Base-by-base conservation (phyloP, 306 rosid species). In the Cucumis melo region DNA sequence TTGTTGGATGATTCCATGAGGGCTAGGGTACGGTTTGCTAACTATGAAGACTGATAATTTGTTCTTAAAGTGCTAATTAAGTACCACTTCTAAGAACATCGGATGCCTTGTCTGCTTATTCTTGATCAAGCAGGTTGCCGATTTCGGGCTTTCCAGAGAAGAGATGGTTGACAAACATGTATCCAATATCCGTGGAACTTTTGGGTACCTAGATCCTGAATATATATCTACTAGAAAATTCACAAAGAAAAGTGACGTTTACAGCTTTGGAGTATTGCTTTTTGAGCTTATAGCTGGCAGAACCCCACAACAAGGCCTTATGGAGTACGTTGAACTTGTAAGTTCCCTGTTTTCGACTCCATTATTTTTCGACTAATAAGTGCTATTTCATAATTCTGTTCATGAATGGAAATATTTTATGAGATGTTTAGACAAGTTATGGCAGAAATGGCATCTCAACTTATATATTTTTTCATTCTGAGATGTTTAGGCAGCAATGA, bases 251-350 rank as follows among this genome's bases (percentile, higher is more conserved):
- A 95, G 99, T 68, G 99, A 95, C 41, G 98, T 95, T 23, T 95
- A 95, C 86, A 95, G 99, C 83, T 95, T 86, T 21, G 99, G 99
- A 13, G 99, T 95, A 48, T 82, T 91, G 85, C 98, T 95, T 36
- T 95, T 95, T 60, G 99, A 95, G 82, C 99, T 95, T 32, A 76
- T 92, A 81, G 98, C 99, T 8, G 93, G 93, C 54, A 79, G 99
- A 81, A 95, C 89, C 84, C 99, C 99, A 75, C 99, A 92, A 83
- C 99, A 95, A 71, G 99, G 99, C 76, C 92, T 95, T 2, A 88
- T 95, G 97, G 98, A 95, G 83, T 87, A 92, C 71, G 97, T 95
- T 79, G 93, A 95, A 74, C 99, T 95, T 17, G 99, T 95, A 92
- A 84, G 93, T 51, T 63, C 24, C 21, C 72, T 79, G 17, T 50